Base-by-base conservation (phyloP, 108 stramenopile genomes). In the Stephanodiscus minutulus region DNA sequence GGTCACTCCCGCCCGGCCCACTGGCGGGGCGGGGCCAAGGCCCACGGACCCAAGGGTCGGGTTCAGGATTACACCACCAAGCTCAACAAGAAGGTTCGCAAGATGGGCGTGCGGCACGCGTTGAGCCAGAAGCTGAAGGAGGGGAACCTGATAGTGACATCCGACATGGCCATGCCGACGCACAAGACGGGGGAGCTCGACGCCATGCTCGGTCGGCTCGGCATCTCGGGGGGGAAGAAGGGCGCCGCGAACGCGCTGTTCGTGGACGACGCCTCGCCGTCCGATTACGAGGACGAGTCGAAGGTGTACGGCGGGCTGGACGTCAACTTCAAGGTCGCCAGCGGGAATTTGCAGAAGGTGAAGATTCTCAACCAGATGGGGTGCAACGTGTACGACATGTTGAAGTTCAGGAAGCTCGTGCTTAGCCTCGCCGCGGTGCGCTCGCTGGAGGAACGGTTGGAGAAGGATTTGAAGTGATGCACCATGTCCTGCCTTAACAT, bases 21-120 rank as follows among this genome's bases (percentile, higher is more conserved):
- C 84, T 94, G 90, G 94, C 77, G 96, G 21, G 96, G 96, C 15
- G 96, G 96, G 10, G 94, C 93, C 74, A 97, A 96, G 87, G 93
- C 96, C 28, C 96, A 97, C 73, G 96, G 96, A 10, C 94, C 96
- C 46, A 92, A 91, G 82, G 85, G 85, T 10, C 81, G 77, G 24
- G 64, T 84, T 3, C 79, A 78, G 52, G 88, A 97, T 74, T 97
- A 93, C 66, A 87, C 88, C 18, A 86, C 84, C 64, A 95, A 96
- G 78, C 73, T 96, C 58, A 96, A 97, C 82, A 93, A 92, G 72
- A 94, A 92, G 71, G 84, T 88, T 58, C 79, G 86, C 41, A 76
- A 76, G 56, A 56, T 93, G 74, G 96, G 92, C 24, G 77, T 97
- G 64, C 58, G 80, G 49, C 79, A 86, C 56, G 83, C 86, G 5